Conservation (phyloP, 2,329 filamentous ascomycete species). For the Trichoderma simmonsii region DNA sequence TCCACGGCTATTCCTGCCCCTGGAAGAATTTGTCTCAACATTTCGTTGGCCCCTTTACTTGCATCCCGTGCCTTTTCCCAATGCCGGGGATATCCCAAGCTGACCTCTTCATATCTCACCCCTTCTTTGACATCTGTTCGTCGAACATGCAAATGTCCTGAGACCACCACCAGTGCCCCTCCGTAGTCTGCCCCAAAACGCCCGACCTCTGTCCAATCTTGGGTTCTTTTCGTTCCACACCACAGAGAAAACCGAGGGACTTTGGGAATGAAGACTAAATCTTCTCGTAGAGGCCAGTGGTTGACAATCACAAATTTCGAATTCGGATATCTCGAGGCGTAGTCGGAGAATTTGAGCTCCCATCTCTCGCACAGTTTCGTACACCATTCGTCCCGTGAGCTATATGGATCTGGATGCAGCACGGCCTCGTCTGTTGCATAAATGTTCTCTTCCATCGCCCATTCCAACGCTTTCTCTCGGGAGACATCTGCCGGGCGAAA, state of each 20-base stretch:
- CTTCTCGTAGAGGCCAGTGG: slow-evolving; percentile 8
- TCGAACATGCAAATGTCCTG: slow-evolving; percentile 8
- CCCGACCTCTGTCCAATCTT: not conserved
- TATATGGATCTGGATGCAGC: slow-evolving; percentile 3
- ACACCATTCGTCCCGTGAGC: slow-evolving; percentile 9
- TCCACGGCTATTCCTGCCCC: not conserved
- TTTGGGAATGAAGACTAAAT: slow-evolving; percentile 1
- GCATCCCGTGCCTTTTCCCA: slow-evolving; percentile 3
- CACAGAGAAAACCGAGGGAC: slow-evolving; percentile 11
- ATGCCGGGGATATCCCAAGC: slow-evolving; percentile 7
- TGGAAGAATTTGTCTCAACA: slow-evolving; percentile 3
- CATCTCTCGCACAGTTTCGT: not conserved
- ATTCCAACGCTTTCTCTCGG: not conserved
- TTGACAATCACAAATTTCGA: slow-evolving; percentile 6
- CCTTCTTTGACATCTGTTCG: slow-evolving; percentile 9
- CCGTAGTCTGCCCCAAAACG: slow-evolving; percentile 1
- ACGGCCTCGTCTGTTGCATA: slow-evolving; percentile 10
- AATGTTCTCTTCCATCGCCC: slow-evolving; percentile 6
- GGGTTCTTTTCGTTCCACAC: slow-evolving; percentile 9
- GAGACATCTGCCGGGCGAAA: not conserved
- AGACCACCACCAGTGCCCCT: not conserved
- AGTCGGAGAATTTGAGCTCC: slow-evolving; percentile 8
- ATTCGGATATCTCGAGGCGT: not conserved
- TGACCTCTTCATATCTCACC: slow-evolving; percentile 10
- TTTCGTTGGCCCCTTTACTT: slow-evolving; percentile 3